Evolutionary conservation across 2,329 filamentous ascomycete genomes (phyloP), one percentile per base, ranked within the genome.

Genomic region (Alternaria sp.): DNA sequence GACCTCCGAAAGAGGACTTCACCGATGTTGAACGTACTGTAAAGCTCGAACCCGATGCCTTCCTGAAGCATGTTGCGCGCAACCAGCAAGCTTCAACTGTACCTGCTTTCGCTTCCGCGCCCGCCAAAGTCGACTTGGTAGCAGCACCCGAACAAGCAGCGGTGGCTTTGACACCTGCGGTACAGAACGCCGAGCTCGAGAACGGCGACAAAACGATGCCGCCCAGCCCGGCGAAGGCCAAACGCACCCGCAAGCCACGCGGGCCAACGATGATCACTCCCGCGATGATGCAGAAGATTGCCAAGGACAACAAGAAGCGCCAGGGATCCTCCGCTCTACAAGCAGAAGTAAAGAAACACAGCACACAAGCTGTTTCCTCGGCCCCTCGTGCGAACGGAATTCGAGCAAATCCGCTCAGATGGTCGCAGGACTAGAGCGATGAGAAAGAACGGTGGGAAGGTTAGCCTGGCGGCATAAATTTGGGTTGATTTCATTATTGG

Each of bases 381-480:
- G 14, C 7, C 13, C 4, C 41, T 1, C 24, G 26, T 40, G 21
- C 11, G 4, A 33, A 31, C 2, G 39, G 21, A 2, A 21, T 34
- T 33, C 44, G 39, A 3, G 56, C 56, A n/a, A 55, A 49, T 8
- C 56, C 56, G 6, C 46, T 58, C 8, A 37, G 52, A 13, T 58
- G 56, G 56, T 55, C 45, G 11, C 51, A 58, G 28, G 39, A 58
- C 11, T 58, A 28, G 29, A 23, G 17, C 5, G 4, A 5, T 24
- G 21, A 17, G 17, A 17, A 17, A 17, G 17, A 17, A 17, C 17
- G 17, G 17, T 17, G 17, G 17, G 17, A 17, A 17, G 17, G 17
- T 17, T 17, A 17, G 17, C 17, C 17, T 17, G 17, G 17, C 17
- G 17, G 17, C 17, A 17, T 17, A 17, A 17, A 2, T 17, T 17